Percentiles rank a stretch among this genome's conserved stretches.
phyloP scores from a whole-genome alignment of 75 land plant genomes.

The Gnetum montanum region DNA sequence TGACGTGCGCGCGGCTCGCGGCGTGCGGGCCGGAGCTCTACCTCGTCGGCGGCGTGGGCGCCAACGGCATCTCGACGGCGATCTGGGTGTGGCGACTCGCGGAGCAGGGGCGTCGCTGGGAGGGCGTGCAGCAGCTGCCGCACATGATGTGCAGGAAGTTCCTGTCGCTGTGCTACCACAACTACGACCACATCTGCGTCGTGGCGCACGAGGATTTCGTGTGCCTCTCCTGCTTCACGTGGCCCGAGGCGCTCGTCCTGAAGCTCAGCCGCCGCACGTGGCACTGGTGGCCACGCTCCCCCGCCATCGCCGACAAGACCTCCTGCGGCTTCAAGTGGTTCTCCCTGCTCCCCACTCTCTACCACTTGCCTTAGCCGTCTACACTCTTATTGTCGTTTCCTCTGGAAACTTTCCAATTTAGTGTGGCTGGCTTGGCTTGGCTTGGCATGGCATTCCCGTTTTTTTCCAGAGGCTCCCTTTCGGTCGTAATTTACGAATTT shows the following conservation, averaged over 20 bases:
- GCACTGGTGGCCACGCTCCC: conserved; percentile 54
- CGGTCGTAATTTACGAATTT: too few relatives aligned
- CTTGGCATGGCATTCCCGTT: too few relatives aligned
- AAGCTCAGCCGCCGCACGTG: conserved; percentile 33
- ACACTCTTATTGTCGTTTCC: too few relatives aligned
- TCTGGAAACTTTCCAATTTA: too few relatives aligned
- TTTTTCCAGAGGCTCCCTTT: too few relatives aligned
- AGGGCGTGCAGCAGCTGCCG: conserved; percentile 31
- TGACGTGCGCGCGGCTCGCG: conserved; percentile 26
- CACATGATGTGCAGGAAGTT: conserved; percentile 50
- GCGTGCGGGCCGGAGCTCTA: conserved; percentile 24
- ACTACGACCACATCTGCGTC: conserved; percentile 48
- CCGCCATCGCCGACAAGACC: conserved; percentile 36
- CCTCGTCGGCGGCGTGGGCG: conserved; percentile 45
- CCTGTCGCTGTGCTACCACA: conserved; percentile 45
- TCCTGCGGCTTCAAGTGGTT: conserved; percentile 58
- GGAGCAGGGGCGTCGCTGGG: conserved; percentile 17
- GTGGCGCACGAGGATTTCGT: conserved; percentile 41
- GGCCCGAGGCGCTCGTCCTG: conserved; percentile 49
- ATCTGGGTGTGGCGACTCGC: conserved; percentile 42
- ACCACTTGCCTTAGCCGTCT: conserved; percentile 19
- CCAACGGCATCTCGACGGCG: conserved; percentile 49
- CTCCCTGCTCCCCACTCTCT: conserved; percentile 37
- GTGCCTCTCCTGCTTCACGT: conserved; percentile 37
- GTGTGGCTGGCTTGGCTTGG: too few relatives aligned